Base-by-base conservation (phyloP, 495 filamentous ascomycete species). In the Xylona heveae region DNA sequence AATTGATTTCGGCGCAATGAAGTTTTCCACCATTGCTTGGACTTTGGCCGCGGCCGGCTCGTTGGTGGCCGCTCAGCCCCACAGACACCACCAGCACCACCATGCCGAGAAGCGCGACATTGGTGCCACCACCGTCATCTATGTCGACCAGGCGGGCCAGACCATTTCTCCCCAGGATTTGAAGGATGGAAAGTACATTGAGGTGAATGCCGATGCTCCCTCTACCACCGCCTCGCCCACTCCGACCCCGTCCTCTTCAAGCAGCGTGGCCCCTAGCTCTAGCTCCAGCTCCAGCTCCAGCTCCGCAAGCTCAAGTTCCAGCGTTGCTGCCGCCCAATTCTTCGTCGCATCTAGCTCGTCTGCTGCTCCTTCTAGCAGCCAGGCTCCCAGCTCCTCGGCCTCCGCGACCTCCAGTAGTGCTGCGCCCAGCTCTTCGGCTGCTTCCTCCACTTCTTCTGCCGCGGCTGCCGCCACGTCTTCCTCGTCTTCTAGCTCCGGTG, bases 91-190 rank as follows among this genome's bases (percentile, higher is more conserved):
- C 16, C 53, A 55, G 30, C 42, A 52, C 23, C 46, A 40, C 19
- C 30, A 36, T 3, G 18, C 19, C 4, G 31, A 26, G 14, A 29
- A 37, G 37, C 36, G 38, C 2, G 36, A 35, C 23, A 19, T 23
- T 3, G 37, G 19, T 13, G 33, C 36, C 22, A 37, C 44, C 19
- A 37, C 43, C 30, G 38, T 37, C 13, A 44, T 49, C 21, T 29
- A 44, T 24, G 42, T 47, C 6, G 52, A 51, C 40, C 42, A 45
- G 18, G 39, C 54, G 9, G 42, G 53, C 14, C 47, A 49, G 7
- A 28, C 30, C 4, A 14, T 28, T 8, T 16, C 28, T 9, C 32
- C 33, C 14, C 21, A 26, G 10, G 30, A 20, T 27, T 19, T 33
- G 8, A 1, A 8, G 12, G 12, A 31, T 16, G 28, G 28, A 7